Conservation (phyloP, 2,329 filamentous ascomycete species). For the Fusarium nelsonii region DNA sequence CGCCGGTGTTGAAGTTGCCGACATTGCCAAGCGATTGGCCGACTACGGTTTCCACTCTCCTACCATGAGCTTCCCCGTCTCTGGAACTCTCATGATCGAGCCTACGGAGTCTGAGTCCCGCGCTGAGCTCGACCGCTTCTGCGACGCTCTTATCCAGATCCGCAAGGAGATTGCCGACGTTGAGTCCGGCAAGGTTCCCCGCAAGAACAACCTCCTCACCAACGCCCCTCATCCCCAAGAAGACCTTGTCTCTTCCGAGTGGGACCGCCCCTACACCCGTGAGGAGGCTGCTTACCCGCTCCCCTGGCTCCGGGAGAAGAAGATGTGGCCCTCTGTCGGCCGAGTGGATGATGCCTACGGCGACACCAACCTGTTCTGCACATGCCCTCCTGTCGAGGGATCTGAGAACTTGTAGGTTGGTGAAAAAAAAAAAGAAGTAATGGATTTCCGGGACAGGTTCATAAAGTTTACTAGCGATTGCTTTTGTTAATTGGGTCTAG, state of each 20-base stretch:
- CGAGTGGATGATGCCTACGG: slow-evolving; percentile 91
- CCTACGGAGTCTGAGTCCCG: slow-evolving; percentile 94
- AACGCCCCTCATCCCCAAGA: slow-evolving; percentile 88
- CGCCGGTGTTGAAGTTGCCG: slow-evolving; percentile 88
- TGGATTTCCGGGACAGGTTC: slow-evolving; percentile 25
- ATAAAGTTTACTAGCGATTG: slow-evolving; percentile 26
- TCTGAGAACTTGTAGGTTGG: slow-evolving; percentile 50
- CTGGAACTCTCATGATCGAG: slow-evolving; percentile 98
- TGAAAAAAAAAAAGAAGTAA: slow-evolving; percentile 21
- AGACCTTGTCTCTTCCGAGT: slow-evolving; percentile 77
- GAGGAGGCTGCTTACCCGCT: slow-evolving; percentile 90
- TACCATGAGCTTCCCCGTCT: slow-evolving; percentile 96
- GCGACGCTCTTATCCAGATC: slow-evolving; percentile 88
- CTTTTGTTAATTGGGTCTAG: slow-evolving; percentile 16
- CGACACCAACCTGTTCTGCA: slow-evolving; percentile 94
- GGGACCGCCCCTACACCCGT: slow-evolving; percentile 84
- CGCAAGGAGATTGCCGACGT: slow-evolving; percentile 85
- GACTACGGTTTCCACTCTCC: slow-evolving; percentile 98
- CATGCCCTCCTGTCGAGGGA: slow-evolving; percentile 85
- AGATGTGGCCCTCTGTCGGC: slow-evolving; percentile 94
- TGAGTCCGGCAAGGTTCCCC: slow-evolving; percentile 82
- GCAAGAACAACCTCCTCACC: slow-evolving; percentile 86
- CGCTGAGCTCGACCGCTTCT: slow-evolving; percentile 92
- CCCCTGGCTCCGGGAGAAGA: slow-evolving; percentile 88
- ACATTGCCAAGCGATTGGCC: slow-evolving; percentile 94